Evolutionary conservation across 495 filamentous ascomycete species (phyloP).

Genomic region (Penicillium lagena): DNA sequence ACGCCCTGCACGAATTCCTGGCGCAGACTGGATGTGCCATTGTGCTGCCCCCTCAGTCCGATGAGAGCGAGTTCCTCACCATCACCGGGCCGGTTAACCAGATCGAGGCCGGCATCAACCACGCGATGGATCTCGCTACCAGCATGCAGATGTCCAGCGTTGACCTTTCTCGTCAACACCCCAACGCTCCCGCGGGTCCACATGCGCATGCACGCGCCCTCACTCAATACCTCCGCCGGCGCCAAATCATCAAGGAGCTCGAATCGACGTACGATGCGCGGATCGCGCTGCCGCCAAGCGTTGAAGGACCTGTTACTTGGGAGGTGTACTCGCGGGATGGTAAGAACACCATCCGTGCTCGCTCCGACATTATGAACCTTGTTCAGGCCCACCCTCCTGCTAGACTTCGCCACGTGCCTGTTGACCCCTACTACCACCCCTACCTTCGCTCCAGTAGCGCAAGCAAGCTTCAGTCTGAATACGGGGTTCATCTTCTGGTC

Average conservation of each 20-base stretch:
- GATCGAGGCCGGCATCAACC: conserved; percentile 66
- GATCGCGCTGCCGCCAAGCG: conserved; percentile 65
- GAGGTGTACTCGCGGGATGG: conserved; percentile 78
- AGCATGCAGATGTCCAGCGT: conserved; percentile 73
- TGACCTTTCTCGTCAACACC: conserved; percentile 71
- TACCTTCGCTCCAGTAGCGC: conserved; percentile 61
- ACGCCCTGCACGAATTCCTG: conserved; percentile 77
- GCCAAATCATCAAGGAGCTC: conserved; percentile 68
- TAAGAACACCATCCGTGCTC: conserved; percentile 75
- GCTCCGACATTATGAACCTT: conserved; percentile 72
- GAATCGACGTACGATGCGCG: conserved; percentile 72
- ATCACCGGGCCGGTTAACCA: conserved; percentile 73
- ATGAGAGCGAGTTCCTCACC: conserved; percentile 73
- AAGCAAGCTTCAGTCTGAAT: conserved; percentile 59
- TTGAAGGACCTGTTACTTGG: conserved; percentile 64
- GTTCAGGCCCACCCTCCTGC: conserved; percentile 75
- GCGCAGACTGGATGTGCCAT: conserved; percentile 86
- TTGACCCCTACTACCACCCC: conserved; percentile 84
- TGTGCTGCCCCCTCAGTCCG: conserved; percentile 63
- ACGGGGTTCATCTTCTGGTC: conserved; percentile 72
- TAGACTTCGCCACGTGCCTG: conserved; percentile 57
- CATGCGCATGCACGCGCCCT: conserved; percentile 75
- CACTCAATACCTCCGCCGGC: conserved; percentile 74
- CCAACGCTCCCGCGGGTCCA: conserved; percentile 62
- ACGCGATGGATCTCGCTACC: conserved; percentile 73